These are phyloP conservation scores for Mucor plumbeus DNA, from an alignment of 371 early-diverging fungal genomes.

Conservation along the genomic window DNA sequence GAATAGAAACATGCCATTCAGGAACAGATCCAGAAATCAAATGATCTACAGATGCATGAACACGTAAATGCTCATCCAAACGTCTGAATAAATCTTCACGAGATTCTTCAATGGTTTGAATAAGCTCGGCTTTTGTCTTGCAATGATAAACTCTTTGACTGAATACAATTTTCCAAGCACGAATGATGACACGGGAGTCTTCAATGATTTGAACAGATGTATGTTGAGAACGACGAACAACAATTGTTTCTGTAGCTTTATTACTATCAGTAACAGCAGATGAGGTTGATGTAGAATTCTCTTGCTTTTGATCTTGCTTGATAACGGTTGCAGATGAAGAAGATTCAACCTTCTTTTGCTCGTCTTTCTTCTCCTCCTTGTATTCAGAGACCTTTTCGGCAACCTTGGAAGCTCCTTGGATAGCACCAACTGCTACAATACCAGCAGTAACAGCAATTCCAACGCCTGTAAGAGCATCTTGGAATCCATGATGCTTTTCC, in stretches of 20 bases:
- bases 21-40: conserved; percentile 29
- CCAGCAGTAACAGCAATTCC: conserved; percentile 32
- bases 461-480: conserved; percentile 26
- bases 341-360: background rate
- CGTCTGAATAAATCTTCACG: conserved; percentile 39
- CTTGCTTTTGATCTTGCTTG: conserved; percentile 9
- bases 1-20: conserved; percentile 38
- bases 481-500: conserved; percentile 22
- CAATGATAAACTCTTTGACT: conserved; percentile 36
- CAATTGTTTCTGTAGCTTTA: conserved; percentile 20
- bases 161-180: conserved; percentile 47
- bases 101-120: conserved; percentile 35
- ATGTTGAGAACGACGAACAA: conserved; percentile 23
- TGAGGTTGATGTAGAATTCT: background rate
- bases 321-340: background rate
- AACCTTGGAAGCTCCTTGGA: conserved; percentile 23
- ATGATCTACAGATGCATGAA: conserved; percentile 32
- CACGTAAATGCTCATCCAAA: conserved; percentile 40
- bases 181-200: conserved; percentile 38
- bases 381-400: conserved; percentile 20
- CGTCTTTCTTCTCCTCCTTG: conserved; percentile 1
- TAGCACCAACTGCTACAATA: conserved; percentile 20
- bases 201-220: conserved; percentile 32
- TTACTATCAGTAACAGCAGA: conserved; percentile 26
- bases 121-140: conserved; percentile 33